Evolutionary conservation across 805 yeast species (phyloP), one percentile per base, ranked within the genome.

Genomic region (Pichia cephalocereana): DNA sequence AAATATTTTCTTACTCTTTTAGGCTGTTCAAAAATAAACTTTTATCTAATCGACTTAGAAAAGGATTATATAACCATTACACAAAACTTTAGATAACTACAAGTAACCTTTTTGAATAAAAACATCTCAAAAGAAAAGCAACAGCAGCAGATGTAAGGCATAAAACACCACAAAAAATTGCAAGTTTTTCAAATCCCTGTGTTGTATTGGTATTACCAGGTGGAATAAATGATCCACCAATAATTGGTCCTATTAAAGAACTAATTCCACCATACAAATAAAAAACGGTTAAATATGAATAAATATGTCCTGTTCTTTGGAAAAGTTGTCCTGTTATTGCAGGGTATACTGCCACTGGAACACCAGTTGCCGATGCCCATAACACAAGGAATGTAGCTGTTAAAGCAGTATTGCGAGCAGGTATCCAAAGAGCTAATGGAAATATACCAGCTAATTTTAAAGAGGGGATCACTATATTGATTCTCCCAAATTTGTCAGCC

Each of bases 351-450:
- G 71, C 65, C 17, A 68, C 62, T 19, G 61, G 61, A 15, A 57
- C 57, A 4, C 70, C 72, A 0, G 70, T 63, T 8, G 64, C 55
- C 19, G 59, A 53, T 17, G 70, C 71, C 67, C 68, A 67, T 28
- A 62, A 32, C 2, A 67, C 56, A 7, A 59, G 58, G 50, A 61
- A 66, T 17, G 62, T 52, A 57, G 75, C 57, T 56, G 77, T 67
- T 38, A 73, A 61, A 2, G 43, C 44, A 2, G 57, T 48, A 51
- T 70, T 72, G 44, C 71, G 61, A 6, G 78, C 73, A 1, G 80
- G 79, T 9, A 70, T 63, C 78, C 77, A 74, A 67, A 74, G 61
- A 8, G 75, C 74, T 41, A 69, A 56, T 18, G 71, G 63, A 23
- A 74, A 59, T 2, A 72, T 50, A 10, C 62, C 61, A 0, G 67